phyloP scores from a whole-genome alignment of 306 rosid species.

The Elaeagnus macrophylla region DNA sequence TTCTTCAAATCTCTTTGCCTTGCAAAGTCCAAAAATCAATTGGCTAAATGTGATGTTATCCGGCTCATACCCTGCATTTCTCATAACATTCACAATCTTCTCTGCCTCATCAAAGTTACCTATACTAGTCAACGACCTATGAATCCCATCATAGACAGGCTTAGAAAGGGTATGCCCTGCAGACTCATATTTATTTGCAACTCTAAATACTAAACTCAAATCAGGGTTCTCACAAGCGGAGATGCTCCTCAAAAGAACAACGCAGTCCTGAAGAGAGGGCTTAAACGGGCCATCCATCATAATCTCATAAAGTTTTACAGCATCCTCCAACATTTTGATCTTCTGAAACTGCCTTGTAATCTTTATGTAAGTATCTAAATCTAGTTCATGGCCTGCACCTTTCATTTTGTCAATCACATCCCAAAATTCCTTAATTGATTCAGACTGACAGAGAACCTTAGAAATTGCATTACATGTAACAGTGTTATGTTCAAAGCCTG shows the following conservation, averaged over 20 bases:
- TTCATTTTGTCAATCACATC: conserved; percentile 54
- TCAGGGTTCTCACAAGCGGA: conserved; percentile 39
- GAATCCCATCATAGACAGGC: conserved; percentile 76
- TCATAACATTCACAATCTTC: conserved; percentile 41
- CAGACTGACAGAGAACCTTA: conserved; percentile 50
- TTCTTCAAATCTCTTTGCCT: conserved; percentile 55
- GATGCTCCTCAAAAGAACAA: conserved; percentile 38
- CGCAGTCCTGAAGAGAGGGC: conserved; percentile 58
- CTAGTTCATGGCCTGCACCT: conserved; percentile 48
- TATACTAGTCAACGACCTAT: conserved; percentile 59
- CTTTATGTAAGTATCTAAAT: conserved; percentile 70
- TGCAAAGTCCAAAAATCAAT: conserved; percentile 73
- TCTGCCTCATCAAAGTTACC: conserved; percentile 77
- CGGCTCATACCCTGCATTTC: conserved; percentile 65
- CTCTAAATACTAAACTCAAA: conserved; percentile 53
- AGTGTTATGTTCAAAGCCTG: conserved; percentile 42
- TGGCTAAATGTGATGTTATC: conserved; percentile 84
- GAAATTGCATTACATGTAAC: conserved; percentile 64
- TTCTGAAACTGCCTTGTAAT: conserved; percentile 57
- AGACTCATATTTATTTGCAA: conserved; percentile 56
- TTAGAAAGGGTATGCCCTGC: conserved; percentile 48
- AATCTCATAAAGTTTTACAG: conserved; percentile 78
- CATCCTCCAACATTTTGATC: conserved; percentile 60
- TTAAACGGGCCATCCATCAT: conserved; percentile 82
- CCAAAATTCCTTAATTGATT: conserved; percentile 65